Conservation (phyloP, 176 grass and related monocot species). For the Oryza meyeriana region DNA sequence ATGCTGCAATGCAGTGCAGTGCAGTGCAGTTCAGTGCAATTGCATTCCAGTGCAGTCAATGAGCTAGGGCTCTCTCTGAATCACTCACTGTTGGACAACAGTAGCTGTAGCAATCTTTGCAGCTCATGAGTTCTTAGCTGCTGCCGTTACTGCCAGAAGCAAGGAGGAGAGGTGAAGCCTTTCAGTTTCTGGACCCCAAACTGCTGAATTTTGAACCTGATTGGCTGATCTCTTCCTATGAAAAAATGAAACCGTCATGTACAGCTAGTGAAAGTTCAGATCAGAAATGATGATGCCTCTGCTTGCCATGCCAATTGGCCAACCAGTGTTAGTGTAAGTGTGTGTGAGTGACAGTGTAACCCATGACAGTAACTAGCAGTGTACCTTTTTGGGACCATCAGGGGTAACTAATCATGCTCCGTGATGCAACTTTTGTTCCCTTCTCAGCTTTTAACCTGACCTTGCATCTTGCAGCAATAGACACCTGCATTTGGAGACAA, state of each 20-base stretch:
- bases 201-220: conserved; percentile 7
- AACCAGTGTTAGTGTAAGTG: neutral
- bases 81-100: neutral
- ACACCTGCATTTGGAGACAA: conserved; percentile 9
- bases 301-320: neutral
- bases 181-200: neutral
- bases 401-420: conserved; percentile 2
- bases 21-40: neutral
- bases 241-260: neutral
- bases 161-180: neutral
- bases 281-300: neutral
- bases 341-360: neutral
- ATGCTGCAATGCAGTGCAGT: neutral
- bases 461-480: neutral
- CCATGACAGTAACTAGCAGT: neutral
- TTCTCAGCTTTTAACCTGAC: neutral
- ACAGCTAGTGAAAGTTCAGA: neutral
- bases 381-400: conserved; percentile 25
- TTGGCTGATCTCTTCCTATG: neutral
- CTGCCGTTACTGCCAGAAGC: neutral
- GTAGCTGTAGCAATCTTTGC: neutral
- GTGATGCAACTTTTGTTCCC: conserved; percentile 13
- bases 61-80: neutral
- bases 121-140: neutral
- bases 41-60: neutral